A percentile compares a stretch with the other conserved stretches of the same genome.
Conservation (phyloP, 2,329 filamentous ascomycete genomes). For the Trichoderma polysporum region DNA sequence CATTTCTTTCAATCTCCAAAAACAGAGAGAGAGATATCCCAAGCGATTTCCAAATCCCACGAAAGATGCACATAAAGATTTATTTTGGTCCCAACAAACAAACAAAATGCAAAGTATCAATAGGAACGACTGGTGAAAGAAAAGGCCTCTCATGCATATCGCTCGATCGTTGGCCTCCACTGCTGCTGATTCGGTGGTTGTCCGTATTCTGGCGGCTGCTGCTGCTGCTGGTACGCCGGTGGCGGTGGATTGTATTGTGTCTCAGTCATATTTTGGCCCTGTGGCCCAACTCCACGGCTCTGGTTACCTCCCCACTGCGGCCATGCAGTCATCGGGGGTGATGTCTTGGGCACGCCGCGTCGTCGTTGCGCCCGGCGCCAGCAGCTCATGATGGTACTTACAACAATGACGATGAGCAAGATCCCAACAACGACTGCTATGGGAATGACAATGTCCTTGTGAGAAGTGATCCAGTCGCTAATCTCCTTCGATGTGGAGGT, state of each 20-base stretch:
- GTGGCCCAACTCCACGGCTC: background rate
- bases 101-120: background rate
- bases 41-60: background rate
- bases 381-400: slow-evolving; percentile 63
- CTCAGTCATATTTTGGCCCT: background rate
- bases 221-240: slow-evolving; percentile 6
- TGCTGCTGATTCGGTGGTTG: slow-evolving; percentile 21
- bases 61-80: background rate
- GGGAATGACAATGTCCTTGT: slow-evolving; percentile 82
- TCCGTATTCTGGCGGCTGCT: slow-evolving; percentile 6
- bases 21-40: background rate
- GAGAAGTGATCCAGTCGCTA: slow-evolving; percentile 69
- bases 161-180: slow-evolving; percentile 28
- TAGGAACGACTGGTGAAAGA: background rate
- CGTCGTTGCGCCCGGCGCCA: slow-evolving; percentile 30
- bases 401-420: slow-evolving; percentile 66
- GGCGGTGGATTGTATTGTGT: slow-evolving; percentile 13
- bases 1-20: background rate
- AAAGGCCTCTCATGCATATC: slow-evolving; percentile 30
- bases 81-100: background rate
- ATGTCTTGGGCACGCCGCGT: slow-evolving; percentile 29
- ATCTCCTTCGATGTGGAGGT: slow-evolving; percentile 69
- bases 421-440: slow-evolving; percentile 70
- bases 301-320: background rate
- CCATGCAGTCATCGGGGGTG: slow-evolving; percentile 24